These are phyloP conservation scores for Leucocoprinus leucothites DNA, from an alignment of 768 basidiomycete genomes.

Conservation along the genomic window DNA sequence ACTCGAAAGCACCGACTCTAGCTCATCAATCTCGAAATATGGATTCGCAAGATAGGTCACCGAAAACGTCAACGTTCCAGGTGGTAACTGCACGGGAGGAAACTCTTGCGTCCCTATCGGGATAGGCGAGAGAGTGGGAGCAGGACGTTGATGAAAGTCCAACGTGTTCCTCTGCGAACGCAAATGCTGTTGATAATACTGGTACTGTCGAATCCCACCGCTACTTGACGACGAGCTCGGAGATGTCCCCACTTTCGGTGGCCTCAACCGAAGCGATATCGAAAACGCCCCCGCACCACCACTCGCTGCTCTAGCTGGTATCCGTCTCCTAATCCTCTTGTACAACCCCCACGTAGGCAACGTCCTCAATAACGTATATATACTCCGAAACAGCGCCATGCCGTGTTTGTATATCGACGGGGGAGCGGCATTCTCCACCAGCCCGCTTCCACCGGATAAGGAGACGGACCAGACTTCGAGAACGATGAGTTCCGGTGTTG, in stretches of 20 bases:
- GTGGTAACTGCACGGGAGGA: constrained; percentile 63
- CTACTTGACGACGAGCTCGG: not conserved
- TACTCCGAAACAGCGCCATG: constrained; percentile 76
- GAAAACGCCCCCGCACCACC: constrained; percentile 55
- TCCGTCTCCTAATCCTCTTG: constrained; percentile 45
- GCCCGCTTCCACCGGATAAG: constrained; percentile 1
- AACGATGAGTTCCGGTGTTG: constrained; percentile 59
- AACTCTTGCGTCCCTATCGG: constrained; percentile 57
- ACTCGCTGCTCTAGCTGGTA: not conserved
- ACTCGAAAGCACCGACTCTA: constrained; percentile 73
- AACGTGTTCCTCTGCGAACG: constrained; percentile 1
- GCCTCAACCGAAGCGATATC: constrained; percentile 25
- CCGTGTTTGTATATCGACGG: constrained; percentile 76
- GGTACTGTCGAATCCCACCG: not conserved
- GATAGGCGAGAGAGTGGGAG: constrained; percentile 23
- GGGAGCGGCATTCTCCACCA: not conserved
- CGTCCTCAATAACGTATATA: constrained; percentile 69
- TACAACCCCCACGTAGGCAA: constrained; percentile 76
- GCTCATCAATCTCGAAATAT: constrained; percentile 70
- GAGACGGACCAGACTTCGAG: constrained; percentile 14
- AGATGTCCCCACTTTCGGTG: not conserved
- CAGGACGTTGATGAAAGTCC: constrained; percentile 32
- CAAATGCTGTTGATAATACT: constrained; percentile 14
- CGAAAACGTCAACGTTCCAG: constrained; percentile 60
- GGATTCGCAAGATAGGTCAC: constrained; percentile 65